Conservation (phyloP, 139 green algal species). For the Chlorella sp. region DNA sequence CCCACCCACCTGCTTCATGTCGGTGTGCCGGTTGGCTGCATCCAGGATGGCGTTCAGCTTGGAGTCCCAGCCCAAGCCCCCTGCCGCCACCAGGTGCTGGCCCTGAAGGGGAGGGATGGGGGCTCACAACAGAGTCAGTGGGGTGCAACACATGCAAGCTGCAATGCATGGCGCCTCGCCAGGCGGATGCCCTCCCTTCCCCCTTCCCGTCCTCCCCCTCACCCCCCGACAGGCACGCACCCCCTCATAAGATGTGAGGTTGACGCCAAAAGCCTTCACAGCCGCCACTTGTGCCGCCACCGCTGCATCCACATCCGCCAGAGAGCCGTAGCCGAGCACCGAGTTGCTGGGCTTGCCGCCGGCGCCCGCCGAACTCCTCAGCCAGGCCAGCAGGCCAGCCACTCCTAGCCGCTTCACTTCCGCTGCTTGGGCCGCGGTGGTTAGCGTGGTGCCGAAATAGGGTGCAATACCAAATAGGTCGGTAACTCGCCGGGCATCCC, state of each 20-base stretch:
- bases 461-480: background rate
- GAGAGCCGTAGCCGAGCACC: background rate
- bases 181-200: too few relatives aligned
- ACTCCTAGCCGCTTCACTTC: background rate
- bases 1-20: background rate
- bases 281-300: constrained; percentile 2
- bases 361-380: background rate
- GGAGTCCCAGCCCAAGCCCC: background rate
- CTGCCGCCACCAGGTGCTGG: constrained; percentile 7
- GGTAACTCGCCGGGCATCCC: background rate
- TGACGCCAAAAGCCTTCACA: background rate
- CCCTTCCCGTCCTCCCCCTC: too few relatives aligned
- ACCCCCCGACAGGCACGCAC: too few relatives aligned
- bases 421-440: background rate
- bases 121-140: too few relatives aligned
- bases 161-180: too few relatives aligned
- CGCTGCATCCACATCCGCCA: background rate
- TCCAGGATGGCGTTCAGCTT: background rate
- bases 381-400: background rate
- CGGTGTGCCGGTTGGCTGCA: background rate
- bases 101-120: background rate
- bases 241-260: background rate
- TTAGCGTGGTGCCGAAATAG: background rate
- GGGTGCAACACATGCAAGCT: too few relatives aligned
- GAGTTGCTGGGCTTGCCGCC: background rate